Evolutionary conservation across 805 yeast species (phyloP).

Genomic region (Metschnikowia kunwiensis): DNA sequence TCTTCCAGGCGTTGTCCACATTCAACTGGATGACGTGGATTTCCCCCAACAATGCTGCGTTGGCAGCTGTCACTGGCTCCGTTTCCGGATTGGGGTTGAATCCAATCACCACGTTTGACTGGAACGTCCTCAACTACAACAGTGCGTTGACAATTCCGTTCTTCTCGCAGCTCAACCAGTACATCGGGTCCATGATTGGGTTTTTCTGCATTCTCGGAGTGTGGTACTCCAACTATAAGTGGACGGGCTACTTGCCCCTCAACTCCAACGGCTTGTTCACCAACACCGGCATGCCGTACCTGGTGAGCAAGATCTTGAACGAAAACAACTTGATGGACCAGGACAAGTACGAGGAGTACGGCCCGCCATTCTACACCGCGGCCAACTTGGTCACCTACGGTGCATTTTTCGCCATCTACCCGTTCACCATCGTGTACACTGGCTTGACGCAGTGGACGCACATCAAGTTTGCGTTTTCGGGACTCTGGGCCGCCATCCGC

Average conservation of each 20-base stretch:
- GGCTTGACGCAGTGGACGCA: conserved; percentile 14
- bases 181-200: conserved; percentile 24
- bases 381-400: conserved; percentile 24
- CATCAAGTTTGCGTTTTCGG: conserved; percentile 15
- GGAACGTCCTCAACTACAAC: conserved; percentile 55
- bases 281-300: conserved; percentile 24
- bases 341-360: conserved; percentile 18
- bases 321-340: conserved; percentile 16
- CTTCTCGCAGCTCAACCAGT: conserved; percentile 23
- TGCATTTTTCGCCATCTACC: conserved; percentile 25
- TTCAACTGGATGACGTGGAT: conserved; percentile 72
- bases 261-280: conserved; percentile 24
- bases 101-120: conserved; percentile 67
- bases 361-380: conserved; percentile 25
- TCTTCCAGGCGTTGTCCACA: conserved; percentile 55
- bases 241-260: conserved; percentile 30
- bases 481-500: conserved; percentile 15
- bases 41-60: conserved; percentile 49
- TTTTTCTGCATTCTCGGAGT: conserved; percentile 27
- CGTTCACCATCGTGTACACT: conserved; percentile 25
- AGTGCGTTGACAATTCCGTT: conserved; percentile 49
- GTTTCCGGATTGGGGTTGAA: conserved; percentile 58
- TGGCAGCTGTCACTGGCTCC: conserved; percentile 64
- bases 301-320: conserved; percentile 18
- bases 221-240: conserved; percentile 27